Base-by-base conservation (phyloP, 768 basidiomycete species). In the Suillus fuscotomentosus region DNA sequence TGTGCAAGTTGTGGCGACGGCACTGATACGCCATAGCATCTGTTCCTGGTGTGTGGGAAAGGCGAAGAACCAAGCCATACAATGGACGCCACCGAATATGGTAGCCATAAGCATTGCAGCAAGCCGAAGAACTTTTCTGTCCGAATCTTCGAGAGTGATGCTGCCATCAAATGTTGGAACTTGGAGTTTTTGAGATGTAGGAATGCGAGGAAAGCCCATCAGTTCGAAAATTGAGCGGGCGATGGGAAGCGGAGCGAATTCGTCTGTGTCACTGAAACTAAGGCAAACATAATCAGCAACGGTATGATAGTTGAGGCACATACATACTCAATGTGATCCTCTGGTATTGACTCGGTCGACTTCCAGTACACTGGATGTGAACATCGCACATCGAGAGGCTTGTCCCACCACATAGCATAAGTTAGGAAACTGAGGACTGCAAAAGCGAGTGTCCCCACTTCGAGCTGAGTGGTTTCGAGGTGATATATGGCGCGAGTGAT, bases 71-170 rank as follows among this genome's bases (percentile, higher is more conserved):
- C 73, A 75, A 9, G 71, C 71, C 4, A 67, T 54, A 50, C 69
- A 71, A 63, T 76, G 74, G 22, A 76, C 64, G 6, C 61, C 70
- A 15, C 75, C 75, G 50, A 76, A 76, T 15, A 70, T 27, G 6
- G 47, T 63, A 3, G 60, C 71, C 13, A 67, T 59, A 15, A 62
- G 20, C 2, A 43, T 31, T 42, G n/a, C 53, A 38, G 54, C 17
- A n/a, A 31, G 1, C 5, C 2, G 0, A 41, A 57, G 22, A 11
- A 24, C 7, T 1, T 0, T 3, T 2, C 1, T 9, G 22, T 41
- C 5, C 5, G 36, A 8, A 5, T 0, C 3, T 5, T 24, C 13
- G 38, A 27, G 13, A 5, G 1, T 3, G 22, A 24, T 14, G n/a
- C 13, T 48, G 22, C 47, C 47, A 48, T 13, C 22, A 48, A 48